Percentiles rank a stretch among this genome's conserved stretches.
Evolutionary conservation across 352 stramenopile genomes (phyloP).

Genomic region (Globisporangium apiculatum): DNA sequence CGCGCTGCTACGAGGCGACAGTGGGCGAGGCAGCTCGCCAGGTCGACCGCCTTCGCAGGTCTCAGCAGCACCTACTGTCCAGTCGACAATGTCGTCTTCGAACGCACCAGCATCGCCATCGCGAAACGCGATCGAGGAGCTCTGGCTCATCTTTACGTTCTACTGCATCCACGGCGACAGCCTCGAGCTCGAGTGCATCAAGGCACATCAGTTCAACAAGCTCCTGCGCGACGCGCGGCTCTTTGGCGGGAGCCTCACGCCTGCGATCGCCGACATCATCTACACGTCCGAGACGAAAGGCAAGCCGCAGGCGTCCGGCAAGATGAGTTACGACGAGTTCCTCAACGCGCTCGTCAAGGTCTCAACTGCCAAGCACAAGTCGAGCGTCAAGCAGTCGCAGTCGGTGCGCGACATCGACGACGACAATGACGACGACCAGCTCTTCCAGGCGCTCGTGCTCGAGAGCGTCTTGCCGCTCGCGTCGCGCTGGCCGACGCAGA

Average conservation of each 20-base stretch:
- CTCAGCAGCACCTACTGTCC: background rate
- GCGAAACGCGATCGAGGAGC: conserved; percentile 43
- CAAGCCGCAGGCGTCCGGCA: conserved; percentile 42
- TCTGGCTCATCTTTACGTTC: conserved; percentile 76
- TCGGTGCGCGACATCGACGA: conserved; percentile 14
- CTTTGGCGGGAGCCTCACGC: conserved; percentile 41
- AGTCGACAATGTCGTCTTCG: background rate
- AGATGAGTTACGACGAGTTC: conserved; percentile 78
- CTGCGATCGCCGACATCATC: conserved; percentile 70
- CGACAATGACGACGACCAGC: conserved; percentile 37
- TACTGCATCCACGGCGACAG: conserved; percentile 77
- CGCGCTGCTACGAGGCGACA: background rate
- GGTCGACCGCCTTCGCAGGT: background rate
- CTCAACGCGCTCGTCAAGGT: conserved; percentile 72
- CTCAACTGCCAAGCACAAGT: conserved; percentile 27
- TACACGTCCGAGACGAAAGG: conserved; percentile 76
- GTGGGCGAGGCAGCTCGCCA: background rate
- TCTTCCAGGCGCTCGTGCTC: conserved; percentile 49
- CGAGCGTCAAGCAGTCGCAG: conserved; percentile 17
- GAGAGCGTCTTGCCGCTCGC: conserved; percentile 54
- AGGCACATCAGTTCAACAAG: conserved; percentile 68
- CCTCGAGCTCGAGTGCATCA: conserved; percentile 64
- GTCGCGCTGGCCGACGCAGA: conserved; percentile 41
- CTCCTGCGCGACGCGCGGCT: conserved; percentile 55
- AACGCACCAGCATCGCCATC: background rate